Conservation (phyloP, 164 flowering plant species). For the Dillenia suffruticosa region DNA sequence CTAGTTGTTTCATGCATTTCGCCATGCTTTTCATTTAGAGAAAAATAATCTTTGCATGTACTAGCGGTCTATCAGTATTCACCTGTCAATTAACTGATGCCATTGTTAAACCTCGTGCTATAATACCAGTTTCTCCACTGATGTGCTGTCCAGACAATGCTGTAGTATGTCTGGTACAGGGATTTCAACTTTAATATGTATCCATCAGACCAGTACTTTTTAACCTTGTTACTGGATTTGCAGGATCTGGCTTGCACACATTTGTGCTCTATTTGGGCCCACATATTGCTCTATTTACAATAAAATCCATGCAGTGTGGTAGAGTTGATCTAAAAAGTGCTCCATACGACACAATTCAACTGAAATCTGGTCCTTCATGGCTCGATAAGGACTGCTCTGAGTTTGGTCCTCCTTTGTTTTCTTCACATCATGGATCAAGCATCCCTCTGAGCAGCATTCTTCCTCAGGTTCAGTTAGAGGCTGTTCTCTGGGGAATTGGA, state of each 20-base stretch:
- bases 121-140: too few relatives aligned
- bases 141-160: too few relatives aligned
- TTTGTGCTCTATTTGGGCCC: slow-evolving; percentile 19
- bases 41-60: not conserved
- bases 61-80: not conserved
- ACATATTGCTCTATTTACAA: slow-evolving; percentile 16
- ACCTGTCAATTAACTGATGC: not conserved
- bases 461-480: slow-evolving; percentile 14
- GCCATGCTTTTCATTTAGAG: not conserved
- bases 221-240: not conserved
- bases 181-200: too few relatives aligned
- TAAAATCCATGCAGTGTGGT: slow-evolving; percentile 20
- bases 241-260: slow-evolving; percentile 21
- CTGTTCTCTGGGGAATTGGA: slow-evolving; percentile 19
- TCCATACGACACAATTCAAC: slow-evolving; percentile 18
- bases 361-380: slow-evolving; percentile 21
- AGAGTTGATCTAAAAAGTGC: slow-evolving; percentile 18
- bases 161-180: too few relatives aligned
- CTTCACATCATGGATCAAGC: slow-evolving; percentile 3
- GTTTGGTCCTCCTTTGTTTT: slow-evolving; percentile 15
- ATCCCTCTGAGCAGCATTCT: slow-evolving; percentile 12
- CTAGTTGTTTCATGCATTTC: too few relatives aligned
- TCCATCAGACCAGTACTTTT: too few relatives aligned
- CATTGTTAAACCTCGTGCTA: not conserved
- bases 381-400: slow-evolving; percentile 17